Conservation (phyloP, 306 rosid species). For the Quercus rubra region DNA sequence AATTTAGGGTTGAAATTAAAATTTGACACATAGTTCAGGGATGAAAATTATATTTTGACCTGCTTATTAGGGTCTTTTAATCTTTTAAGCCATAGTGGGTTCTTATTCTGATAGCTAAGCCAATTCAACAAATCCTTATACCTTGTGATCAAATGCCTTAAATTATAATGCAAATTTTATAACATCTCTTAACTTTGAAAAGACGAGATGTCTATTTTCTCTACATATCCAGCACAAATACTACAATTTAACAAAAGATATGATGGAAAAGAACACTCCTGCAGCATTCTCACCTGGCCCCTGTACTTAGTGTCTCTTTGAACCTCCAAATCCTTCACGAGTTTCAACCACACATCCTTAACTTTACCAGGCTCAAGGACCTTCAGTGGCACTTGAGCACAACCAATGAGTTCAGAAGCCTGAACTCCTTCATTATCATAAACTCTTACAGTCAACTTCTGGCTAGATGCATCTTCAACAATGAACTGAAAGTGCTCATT, state of each 20-base stretch:
- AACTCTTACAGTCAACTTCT: constrained; percentile 77
- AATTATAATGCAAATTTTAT: neutral
- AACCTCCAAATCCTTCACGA: constrained; percentile 77
- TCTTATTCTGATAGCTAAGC: neutral
- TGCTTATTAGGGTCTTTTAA: neutral
- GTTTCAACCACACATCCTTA: constrained; percentile 73
- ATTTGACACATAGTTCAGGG: too few relatives aligned
- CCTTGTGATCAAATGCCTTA: neutral
- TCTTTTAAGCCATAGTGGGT: neutral
- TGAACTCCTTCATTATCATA: constrained; percentile 87
- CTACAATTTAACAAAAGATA: neutral
- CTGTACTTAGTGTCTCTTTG: constrained; percentile 74
- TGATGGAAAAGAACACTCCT: constrained; percentile 3
- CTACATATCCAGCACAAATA: neutral
- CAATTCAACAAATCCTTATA: neutral
- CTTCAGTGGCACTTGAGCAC: constrained; percentile 59
- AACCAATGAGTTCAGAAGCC: constrained; percentile 74
- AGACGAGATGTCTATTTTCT: neutral
- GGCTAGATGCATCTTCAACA: constrained; percentile 72
- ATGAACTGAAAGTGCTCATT: constrained; percentile 84
- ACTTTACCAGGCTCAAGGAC: constrained; percentile 87
- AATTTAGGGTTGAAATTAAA: too few relatives aligned
- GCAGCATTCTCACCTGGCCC: constrained; percentile 73
- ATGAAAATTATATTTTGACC: too few relatives aligned
- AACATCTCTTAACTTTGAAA: neutral